phyloP scores from a whole-genome alignment of 108 stramenopile species.

The Fragilaria crotonensis region DNA sequence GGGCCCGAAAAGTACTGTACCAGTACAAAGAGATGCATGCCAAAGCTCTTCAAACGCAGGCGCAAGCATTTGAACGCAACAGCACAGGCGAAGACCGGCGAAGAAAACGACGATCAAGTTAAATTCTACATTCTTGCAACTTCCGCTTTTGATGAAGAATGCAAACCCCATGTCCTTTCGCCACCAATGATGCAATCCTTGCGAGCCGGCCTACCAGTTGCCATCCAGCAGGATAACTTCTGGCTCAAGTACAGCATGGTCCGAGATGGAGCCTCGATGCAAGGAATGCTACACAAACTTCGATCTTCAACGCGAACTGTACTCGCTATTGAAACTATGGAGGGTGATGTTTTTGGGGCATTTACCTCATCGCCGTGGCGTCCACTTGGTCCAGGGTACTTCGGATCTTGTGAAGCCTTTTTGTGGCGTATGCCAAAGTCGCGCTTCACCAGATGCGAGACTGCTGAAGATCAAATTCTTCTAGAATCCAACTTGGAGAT shows the following conservation, averaged over 20 bases:
- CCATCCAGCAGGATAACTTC: conserved; percentile 32
- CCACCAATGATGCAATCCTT: conserved; percentile 48
- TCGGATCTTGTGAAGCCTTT: conserved; percentile 54
- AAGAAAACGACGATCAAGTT: conserved; percentile 11
- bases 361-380: conserved; percentile 72
- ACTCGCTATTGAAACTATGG: conserved; percentile 63
- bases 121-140: conserved; percentile 54
- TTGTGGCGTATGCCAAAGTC: conserved; percentile 52
- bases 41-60: not conserved
- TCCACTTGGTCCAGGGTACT: conserved; percentile 30
- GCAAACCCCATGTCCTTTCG: conserved; percentile 41
- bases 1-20: not conserved
- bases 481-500: conserved; percentile 40
- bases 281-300: conserved; percentile 28
- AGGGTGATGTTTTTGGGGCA: conserved; percentile 74
- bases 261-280: conserved; percentile 53
- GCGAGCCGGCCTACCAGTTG: conserved; percentile 30
- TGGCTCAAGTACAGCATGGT: conserved; percentile 54
- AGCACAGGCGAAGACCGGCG: not conserved
- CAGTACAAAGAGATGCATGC: not conserved
- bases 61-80: not conserved
- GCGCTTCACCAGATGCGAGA: conserved; percentile 25
- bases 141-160: conserved; percentile 24
- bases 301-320: conserved; percentile 48
- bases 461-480: conserved; percentile 31